phyloP scores from a whole-genome alignment of 2,329 filamentous ascomycete species.

The Pyrenophora seminiperda region DNA sequence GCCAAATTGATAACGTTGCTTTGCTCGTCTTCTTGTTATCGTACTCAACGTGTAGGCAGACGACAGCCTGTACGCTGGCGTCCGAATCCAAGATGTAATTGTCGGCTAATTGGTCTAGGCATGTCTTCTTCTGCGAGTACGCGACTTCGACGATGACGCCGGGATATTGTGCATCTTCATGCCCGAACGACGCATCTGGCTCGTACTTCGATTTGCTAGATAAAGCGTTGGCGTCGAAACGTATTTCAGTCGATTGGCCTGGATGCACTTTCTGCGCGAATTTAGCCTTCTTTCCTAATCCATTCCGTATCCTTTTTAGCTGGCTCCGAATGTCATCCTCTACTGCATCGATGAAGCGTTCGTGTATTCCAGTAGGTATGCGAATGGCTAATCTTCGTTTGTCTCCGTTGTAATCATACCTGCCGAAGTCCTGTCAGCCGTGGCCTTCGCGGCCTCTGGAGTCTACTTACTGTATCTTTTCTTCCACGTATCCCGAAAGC shows the following conservation, averaged over 20 bases:
- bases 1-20: conserved; percentile 17
- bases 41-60: conserved; percentile 25
- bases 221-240: conserved; percentile 8
- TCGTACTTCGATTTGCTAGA: conserved; percentile 26
- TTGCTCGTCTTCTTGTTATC: conserved; percentile 19
- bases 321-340: conserved; percentile 27
- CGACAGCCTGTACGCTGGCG: conserved; percentile 19
- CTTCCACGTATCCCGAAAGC: conserved; percentile 19
- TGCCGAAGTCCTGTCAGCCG: conserved; percentile 14
- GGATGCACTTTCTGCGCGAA: conserved; percentile 30
- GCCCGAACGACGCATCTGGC: conserved; percentile 29
- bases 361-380: conserved; percentile 29
- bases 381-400: conserved; percentile 21
- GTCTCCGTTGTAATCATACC: conserved; percentile 27
- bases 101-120: conserved; percentile 21
- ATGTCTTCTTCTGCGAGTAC: conserved; percentile 22
- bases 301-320: conserved; percentile 24
- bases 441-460: background rate
- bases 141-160: conserved; percentile 28
- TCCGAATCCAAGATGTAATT: conserved; percentile 28
- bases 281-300: conserved; percentile 16
- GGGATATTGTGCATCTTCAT: conserved; percentile 29
- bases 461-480: conserved; percentile 24
- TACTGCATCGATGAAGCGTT: conserved; percentile 22
- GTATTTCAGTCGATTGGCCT: conserved; percentile 24